Evolutionary conservation across 371 early-diverging fungal species (phyloP).

Genomic region (Mycotypha africana): DNA sequence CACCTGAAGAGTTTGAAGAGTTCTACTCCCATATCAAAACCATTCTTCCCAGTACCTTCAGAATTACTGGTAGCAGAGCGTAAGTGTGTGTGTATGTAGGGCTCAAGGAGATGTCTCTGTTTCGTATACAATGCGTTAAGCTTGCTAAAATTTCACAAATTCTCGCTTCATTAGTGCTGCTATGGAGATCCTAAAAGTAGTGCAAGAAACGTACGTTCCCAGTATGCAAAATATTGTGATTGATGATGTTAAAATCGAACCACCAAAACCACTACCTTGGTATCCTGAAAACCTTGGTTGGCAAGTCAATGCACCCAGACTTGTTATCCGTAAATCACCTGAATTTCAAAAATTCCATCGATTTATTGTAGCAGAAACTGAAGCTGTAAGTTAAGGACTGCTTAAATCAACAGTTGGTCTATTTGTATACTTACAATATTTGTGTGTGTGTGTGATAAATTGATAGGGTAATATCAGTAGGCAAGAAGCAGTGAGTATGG

Average conservation of each 20-base stretch:
- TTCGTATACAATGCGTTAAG: neutral
- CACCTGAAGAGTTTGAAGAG: conserved; percentile 77
- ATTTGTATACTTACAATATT: too few species aligned
- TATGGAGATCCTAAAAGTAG: conserved; percentile 47
- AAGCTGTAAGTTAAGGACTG: conserved; percentile 66
- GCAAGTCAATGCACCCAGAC: conserved; percentile 72
- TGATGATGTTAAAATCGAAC: conserved; percentile 67
- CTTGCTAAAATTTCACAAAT: neutral
- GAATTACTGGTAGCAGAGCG: conserved; percentile 88
- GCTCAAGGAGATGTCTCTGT: too few species aligned
- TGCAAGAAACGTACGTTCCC: conserved; percentile 52
- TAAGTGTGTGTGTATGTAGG: too few species aligned
- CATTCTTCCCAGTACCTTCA: conserved; percentile 85
- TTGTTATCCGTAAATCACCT: conserved; percentile 66
- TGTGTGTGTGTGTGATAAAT: too few species aligned
- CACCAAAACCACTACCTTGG: conserved; percentile 79
- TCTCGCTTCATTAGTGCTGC: conserved; percentile 26
- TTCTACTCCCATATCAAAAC: conserved; percentile 62
- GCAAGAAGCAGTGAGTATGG: conserved; percentile 99
- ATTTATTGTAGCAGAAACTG: conserved; percentile 93
- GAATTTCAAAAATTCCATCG: conserved; percentile 80
- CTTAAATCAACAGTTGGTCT: too few species aligned
- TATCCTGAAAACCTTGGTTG: conserved; percentile 92
- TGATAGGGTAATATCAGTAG: conserved; percentile 88
- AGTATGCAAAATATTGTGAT: conserved; percentile 48